These are phyloP conservation scores for Suillus alpinus DNA, from an alignment of 768 basidiomycete genomes.

Conservation along the genomic window DNA sequence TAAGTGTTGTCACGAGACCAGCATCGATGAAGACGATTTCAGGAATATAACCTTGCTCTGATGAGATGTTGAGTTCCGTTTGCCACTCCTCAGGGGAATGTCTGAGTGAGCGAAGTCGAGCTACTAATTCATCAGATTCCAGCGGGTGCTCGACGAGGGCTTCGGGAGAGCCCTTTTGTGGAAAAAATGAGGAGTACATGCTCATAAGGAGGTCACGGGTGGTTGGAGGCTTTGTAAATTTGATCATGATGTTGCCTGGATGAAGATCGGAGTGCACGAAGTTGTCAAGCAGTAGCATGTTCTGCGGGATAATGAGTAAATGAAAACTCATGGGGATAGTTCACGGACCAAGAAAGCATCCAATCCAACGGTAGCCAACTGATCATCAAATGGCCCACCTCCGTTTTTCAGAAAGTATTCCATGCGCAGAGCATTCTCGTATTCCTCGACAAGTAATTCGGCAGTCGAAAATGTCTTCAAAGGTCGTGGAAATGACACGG, in stretches of 20 bases:
- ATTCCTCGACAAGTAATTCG: conserved; percentile 90
- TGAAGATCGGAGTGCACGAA: conserved; percentile 93
- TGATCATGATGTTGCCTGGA: conserved; percentile 97
- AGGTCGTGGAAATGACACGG: conserved; percentile 89
- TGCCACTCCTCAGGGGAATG: conserved; percentile 67
- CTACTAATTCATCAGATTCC: conserved; percentile 63
- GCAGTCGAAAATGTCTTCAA: conserved; percentile 76
- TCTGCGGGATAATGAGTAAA: conserved; percentile 43
- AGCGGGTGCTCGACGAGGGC: conserved; percentile 25
- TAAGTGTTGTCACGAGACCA: conserved; percentile 87
- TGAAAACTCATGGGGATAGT: conserved; percentile 2
- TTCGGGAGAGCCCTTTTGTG: conserved; percentile 27
- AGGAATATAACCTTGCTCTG: conserved; percentile 77
- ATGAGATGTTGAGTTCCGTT: conserved; percentile 58
- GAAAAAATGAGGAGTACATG: conserved; percentile 55
- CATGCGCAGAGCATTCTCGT: conserved; percentile 86
- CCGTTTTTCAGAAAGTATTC: conserved; percentile 86
- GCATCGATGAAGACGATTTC: conserved; percentile 97
- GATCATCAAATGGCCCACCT: conserved; percentile 86
- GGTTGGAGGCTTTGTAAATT: conserved; percentile 84
- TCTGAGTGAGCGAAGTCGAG: conserved; percentile 60
- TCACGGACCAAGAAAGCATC: conserved; percentile 87
- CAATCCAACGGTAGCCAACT: conserved; percentile 87
- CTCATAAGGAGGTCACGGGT: conserved; percentile 62
- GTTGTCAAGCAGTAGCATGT: conserved; percentile 97